A percentile compares a stretch with the other conserved stretches of the same genome.
These are phyloP conservation scores for Coemansia sp. DNA, from an alignment of 371 early-diverging fungal genomes.

Conservation along the genomic window DNA sequence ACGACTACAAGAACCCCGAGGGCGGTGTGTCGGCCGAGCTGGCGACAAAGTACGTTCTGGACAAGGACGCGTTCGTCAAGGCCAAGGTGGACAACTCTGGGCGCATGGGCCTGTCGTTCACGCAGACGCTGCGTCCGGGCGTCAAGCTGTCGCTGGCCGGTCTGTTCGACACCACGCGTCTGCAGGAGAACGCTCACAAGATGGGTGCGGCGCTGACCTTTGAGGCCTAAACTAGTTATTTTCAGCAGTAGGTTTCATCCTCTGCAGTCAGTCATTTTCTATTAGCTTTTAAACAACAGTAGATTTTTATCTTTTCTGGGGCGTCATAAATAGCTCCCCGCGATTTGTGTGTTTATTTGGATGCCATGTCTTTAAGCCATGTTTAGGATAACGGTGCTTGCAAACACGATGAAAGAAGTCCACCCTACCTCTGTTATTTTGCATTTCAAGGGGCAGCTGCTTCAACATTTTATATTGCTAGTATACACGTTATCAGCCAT, in stretches of 20 bases:
- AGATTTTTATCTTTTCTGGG: background rate
- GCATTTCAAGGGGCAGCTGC: background rate
- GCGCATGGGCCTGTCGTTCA: slow-evolving; percentile 88
- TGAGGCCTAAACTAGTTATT: slow-evolving; percentile 43
- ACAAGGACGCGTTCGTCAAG: slow-evolving; percentile 87
- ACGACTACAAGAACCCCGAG: slow-evolving; percentile 73
- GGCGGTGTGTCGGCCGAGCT: slow-evolving; percentile 83
- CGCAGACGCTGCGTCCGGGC: slow-evolving; percentile 90
- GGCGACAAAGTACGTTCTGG: slow-evolving; percentile 91
- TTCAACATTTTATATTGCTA: background rate
- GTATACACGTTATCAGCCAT: background rate
- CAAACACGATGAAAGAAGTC: background rate
- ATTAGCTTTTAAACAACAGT: background rate
- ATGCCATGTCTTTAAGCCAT: slow-evolving; percentile 2
- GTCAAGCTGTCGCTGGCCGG: slow-evolving; percentile 92
- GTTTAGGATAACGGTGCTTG: background rate
- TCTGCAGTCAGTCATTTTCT: background rate
- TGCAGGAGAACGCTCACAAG: slow-evolving; percentile 93
- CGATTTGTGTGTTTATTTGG: background rate
- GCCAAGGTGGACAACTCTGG: slow-evolving; percentile 95
- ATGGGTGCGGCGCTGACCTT: slow-evolving; percentile 88
- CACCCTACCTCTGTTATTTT: background rate
- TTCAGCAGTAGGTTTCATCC: background rate
- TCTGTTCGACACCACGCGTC: slow-evolving; percentile 84
- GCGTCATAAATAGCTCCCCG: too few relatives aligned